These are phyloP conservation scores for Neurospora discreta DNA, from an alignment of 495 filamentous ascomycete species.

Conservation along the genomic window DNA sequence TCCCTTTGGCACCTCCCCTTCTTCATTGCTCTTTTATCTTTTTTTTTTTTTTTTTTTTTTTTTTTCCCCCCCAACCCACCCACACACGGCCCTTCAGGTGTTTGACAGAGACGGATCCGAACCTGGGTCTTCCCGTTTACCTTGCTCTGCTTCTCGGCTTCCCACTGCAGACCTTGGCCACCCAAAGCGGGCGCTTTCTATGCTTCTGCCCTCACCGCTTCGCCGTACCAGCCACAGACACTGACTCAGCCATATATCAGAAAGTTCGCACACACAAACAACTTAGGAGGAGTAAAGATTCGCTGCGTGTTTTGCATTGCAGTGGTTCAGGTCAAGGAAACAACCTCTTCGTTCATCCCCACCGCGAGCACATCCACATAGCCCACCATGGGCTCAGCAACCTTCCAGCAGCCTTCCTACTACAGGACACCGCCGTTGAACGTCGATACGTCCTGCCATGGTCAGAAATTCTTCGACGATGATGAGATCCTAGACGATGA, in stretches of 20 bases:
- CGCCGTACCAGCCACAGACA: conserved; percentile 10
- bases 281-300: not conserved
- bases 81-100: not conserved
- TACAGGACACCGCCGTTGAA: conserved; percentile 52
- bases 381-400: conserved; percentile 38
- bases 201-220: conserved; percentile 22
- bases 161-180: conserved; percentile 6
- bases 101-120: not conserved
- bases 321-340: not conserved
- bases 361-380: conserved; percentile 16
- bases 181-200: conserved; percentile 13
- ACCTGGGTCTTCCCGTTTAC: not conserved
- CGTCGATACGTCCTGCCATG: conserved; percentile 44
- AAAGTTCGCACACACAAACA: conserved; percentile 14
- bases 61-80: too few species aligned
- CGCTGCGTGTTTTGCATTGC: not conserved
- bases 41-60: too few species aligned
- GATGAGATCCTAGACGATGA: conserved; percentile 81
- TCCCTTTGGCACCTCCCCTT: not conserved
- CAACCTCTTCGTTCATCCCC: not conserved
- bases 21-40: not conserved
- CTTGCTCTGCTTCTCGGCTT: conserved; percentile 6
- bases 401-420: conserved; percentile 44
- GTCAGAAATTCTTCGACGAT: conserved; percentile 58
- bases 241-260: conserved; percentile 28